A percentile compares a stretch with the other conserved stretches of the same genome.
Conservation (phyloP, 1,139 yeast genomes). For the Sugiyamaella neomexicana region DNA sequence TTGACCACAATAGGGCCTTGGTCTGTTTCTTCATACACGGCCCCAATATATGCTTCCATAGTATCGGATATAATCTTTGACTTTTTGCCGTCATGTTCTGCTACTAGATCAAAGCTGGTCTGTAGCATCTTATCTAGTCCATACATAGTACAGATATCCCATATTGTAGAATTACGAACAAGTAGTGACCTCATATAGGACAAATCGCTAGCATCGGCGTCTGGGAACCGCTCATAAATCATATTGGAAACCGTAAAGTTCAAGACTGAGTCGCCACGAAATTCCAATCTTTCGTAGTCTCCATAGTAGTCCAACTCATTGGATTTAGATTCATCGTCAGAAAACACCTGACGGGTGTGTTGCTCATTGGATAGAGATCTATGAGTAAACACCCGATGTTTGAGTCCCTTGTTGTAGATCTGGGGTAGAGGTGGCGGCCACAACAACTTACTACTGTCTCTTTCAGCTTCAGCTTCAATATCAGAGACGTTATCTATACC, state of each 20-base stretch:
- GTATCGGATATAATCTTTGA: conserved; percentile 68
- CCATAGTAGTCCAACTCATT: conserved; percentile 27
- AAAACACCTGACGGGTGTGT: no score
- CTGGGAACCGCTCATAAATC: conserved; percentile 64
- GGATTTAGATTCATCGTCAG: no score
- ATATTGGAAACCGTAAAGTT: conserved; percentile 71
- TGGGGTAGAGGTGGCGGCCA: conserved; percentile 70
- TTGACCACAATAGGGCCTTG: conserved; percentile 51
- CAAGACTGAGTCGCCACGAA: conserved; percentile 86
- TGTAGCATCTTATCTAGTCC: conserved; percentile 64
- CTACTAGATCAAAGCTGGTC: conserved; percentile 35
- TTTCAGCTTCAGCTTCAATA: background rate
- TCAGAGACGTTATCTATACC: background rate
- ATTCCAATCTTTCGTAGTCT: conserved; percentile 90
- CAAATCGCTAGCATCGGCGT: conserved; percentile 77
- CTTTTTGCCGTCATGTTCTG: conserved; percentile 31
- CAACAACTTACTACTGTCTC: background rate
- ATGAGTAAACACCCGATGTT: conserved; percentile 77
- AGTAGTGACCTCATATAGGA: conserved; percentile 69
- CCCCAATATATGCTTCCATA: conserved; percentile 92
- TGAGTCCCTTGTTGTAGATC: conserved; percentile 58
- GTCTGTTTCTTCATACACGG: conserved; percentile 59
- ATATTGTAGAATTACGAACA: conserved; percentile 71
- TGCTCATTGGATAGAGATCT: conserved; percentile 63
- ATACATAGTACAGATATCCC: conserved; percentile 69